Percentiles rank a stretch among this genome's conserved stretches.
Evolutionary conservation across 768 basidiomycete species (phyloP).

Genomic region (Exidia glandulosa): DNA sequence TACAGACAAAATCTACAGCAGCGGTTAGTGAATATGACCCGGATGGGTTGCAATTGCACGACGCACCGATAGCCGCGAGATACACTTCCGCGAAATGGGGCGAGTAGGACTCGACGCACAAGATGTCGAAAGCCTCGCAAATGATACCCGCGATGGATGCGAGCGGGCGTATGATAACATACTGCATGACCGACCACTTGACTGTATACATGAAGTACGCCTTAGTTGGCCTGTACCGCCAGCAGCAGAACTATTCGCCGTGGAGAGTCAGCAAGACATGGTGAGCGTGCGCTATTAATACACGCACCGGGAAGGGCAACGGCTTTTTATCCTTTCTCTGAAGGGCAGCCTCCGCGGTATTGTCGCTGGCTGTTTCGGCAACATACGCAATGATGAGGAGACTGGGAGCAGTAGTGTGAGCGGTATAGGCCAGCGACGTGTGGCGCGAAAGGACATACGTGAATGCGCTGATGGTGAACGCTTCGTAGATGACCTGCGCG

Average conservation of each 20-base stretch:
- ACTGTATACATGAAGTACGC: constrained; percentile 62
- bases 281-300: constrained; percentile 72
- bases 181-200: constrained; percentile 85
- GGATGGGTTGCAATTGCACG: background rate
- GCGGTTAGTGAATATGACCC: background rate
- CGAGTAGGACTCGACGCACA: constrained; percentile 57
- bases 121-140: constrained; percentile 53
- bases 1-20: background rate
- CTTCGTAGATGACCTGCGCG: constrained; percentile 40
- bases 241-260: constrained; percentile 59
- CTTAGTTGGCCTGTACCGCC: constrained; percentile 75
- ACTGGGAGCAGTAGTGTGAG: constrained; percentile 23
- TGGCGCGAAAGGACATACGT: background rate
- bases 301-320: constrained; percentile 51
- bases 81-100: constrained; percentile 57
- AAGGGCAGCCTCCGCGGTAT: constrained; percentile 56
- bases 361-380: constrained; percentile 51
- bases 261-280: constrained; percentile 55
- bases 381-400: constrained; percentile 80
- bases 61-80: constrained; percentile 53
- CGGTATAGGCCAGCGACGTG: background rate
- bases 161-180: constrained; percentile 61
- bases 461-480: constrained; percentile 80
- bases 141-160: constrained; percentile 71
- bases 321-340: constrained; percentile 67